These are phyloP conservation scores for Hypoxylon sp. DNA, from an alignment of 2,329 filamentous ascomycete genomes.

Conservation along the genomic window DNA sequence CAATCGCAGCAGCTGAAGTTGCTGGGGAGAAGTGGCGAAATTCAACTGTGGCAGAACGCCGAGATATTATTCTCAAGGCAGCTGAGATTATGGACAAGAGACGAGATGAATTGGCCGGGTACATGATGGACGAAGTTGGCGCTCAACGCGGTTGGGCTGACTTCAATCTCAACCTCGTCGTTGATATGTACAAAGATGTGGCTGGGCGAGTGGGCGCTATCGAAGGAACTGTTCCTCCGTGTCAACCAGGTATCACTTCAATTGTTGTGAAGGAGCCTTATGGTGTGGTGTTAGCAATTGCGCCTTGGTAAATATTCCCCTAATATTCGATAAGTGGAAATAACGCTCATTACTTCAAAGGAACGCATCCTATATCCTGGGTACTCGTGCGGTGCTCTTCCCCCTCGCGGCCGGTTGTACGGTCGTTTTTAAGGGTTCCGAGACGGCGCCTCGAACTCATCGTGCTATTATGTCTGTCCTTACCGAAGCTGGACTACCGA, in stretches of 20 bases:
- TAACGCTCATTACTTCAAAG: slow-evolving; percentile 47
- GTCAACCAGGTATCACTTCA: slow-evolving; percentile 63
- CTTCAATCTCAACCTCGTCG: slow-evolving; percentile 56
- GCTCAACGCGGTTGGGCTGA: slow-evolving; percentile 48
- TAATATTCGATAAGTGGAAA: not conserved
- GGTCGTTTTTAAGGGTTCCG: slow-evolving; percentile 74
- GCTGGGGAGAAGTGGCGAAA: slow-evolving; percentile 76
- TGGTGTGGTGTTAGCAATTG: slow-evolving; percentile 76
- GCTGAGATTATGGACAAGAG: slow-evolving; percentile 70
- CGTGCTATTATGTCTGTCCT: slow-evolving; percentile 70
- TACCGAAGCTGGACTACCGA: slow-evolving; percentile 75
- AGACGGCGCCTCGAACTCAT: slow-evolving; percentile 70
- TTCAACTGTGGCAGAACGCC: slow-evolving; percentile 68
- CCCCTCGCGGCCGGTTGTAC: slow-evolving; percentile 77
- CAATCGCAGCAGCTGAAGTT: slow-evolving; percentile 64
- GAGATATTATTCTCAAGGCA: slow-evolving; percentile 73
- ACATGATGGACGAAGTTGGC: slow-evolving; percentile 63
- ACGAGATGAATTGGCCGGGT: slow-evolving; percentile 67
- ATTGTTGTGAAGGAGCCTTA: slow-evolving; percentile 77
- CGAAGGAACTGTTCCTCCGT: slow-evolving; percentile 53
- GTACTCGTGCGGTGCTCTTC: slow-evolving; percentile 62
- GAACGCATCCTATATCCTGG: slow-evolving; percentile 62
- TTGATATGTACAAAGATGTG: slow-evolving; percentile 57
- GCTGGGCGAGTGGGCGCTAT: slow-evolving; percentile 57
- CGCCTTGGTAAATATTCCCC: slow-evolving; percentile 69